Conservation (phyloP, 169 alveolate genomes). For the Cytauxzoon felis region DNA sequence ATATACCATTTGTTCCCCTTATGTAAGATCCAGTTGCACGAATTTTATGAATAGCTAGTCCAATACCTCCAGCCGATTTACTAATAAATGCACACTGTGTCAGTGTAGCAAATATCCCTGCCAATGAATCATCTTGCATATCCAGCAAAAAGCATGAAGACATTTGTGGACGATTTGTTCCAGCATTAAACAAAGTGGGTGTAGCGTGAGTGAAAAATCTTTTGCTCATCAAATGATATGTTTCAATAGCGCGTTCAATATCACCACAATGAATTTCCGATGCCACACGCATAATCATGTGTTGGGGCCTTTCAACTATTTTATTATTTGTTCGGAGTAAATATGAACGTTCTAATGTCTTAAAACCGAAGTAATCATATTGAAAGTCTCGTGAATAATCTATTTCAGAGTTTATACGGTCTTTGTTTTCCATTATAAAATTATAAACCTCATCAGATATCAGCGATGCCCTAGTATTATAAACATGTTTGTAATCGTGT, state of each 20-base stretch:
- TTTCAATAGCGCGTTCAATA: constrained; percentile 87
- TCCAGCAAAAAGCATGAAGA: constrained; percentile 92
- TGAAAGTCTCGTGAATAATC: constrained; percentile 90
- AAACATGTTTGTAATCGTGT: constrained; percentile 76
- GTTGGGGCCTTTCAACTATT: constrained; percentile 97
- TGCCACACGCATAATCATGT: constrained; percentile 96
- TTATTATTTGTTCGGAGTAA: constrained; percentile 84
- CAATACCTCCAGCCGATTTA: constrained; percentile 98
- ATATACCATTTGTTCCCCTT: constrained; percentile 96
- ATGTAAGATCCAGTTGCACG: constrained; percentile 94
- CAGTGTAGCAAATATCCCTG: constrained; percentile 94
- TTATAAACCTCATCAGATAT: constrained; percentile 88
- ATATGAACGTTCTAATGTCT: constrained; percentile 94
- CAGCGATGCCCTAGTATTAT: constrained; percentile 89
- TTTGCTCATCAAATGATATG: constrained; percentile 92
- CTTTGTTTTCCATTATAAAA: constrained; percentile 81
- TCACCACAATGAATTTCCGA: constrained; percentile 96
- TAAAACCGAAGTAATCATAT: constrained; percentile 96
- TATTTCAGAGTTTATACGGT: constrained; percentile 83
- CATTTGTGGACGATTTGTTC: constrained; percentile 95
- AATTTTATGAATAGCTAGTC: constrained; percentile 92
- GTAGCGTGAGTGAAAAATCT: constrained; percentile 98
- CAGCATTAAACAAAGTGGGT: constrained; percentile 97
- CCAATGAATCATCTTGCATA: constrained; percentile 94
- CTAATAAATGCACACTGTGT: constrained; percentile 94